These are phyloP conservation scores for Trichoderma endophyticum DNA, from an alignment of 2,329 filamentous ascomycete genomes.

Conservation along the genomic window DNA sequence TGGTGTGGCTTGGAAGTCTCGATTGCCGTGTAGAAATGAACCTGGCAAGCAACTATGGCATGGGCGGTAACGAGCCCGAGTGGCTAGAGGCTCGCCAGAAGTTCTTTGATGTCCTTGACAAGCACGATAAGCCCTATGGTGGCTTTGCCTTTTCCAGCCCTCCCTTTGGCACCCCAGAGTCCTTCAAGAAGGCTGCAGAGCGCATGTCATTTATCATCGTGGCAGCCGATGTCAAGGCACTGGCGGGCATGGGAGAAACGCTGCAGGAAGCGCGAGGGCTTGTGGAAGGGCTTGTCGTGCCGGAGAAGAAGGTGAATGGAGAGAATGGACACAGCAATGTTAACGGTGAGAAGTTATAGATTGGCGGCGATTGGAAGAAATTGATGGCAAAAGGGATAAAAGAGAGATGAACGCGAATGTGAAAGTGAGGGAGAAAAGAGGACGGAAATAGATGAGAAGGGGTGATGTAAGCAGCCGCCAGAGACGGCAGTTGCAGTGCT, in stretches of 20 bases:
- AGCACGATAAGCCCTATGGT: slow-evolving; percentile 44
- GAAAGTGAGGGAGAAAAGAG: background rate
- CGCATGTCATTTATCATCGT: slow-evolving; percentile 27
- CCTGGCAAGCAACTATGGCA: slow-evolving; percentile 33
- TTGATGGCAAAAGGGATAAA: background rate
- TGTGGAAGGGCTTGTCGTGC: slow-evolving; percentile 2
- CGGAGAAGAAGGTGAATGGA: background rate
- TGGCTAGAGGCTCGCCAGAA: slow-evolving; percentile 39
- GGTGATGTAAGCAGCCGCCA: background rate
- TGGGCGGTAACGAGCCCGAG: slow-evolving; percentile 38
- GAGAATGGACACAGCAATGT: background rate
- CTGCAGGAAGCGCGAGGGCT: slow-evolving; percentile 21
- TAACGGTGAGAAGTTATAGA: background rate
- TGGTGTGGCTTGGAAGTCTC: slow-evolving; percentile 45
- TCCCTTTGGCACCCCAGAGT: slow-evolving; percentile 27
- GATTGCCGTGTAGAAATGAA: slow-evolving; percentile 46
- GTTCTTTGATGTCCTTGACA: slow-evolving; percentile 39
- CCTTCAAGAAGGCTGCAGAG: slow-evolving; percentile 26
- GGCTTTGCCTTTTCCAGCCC: slow-evolving; percentile 32
- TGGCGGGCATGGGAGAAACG: slow-evolving; percentile 24
- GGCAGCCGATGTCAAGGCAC: slow-evolving; percentile 26
- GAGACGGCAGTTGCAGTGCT: background rate
- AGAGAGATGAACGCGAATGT: background rate
- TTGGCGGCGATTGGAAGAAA: background rate
- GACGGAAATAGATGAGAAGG: background rate